Evolutionary conservation across 805 yeast species (phyloP).

Genomic region (Ogataea haglerorum): DNA sequence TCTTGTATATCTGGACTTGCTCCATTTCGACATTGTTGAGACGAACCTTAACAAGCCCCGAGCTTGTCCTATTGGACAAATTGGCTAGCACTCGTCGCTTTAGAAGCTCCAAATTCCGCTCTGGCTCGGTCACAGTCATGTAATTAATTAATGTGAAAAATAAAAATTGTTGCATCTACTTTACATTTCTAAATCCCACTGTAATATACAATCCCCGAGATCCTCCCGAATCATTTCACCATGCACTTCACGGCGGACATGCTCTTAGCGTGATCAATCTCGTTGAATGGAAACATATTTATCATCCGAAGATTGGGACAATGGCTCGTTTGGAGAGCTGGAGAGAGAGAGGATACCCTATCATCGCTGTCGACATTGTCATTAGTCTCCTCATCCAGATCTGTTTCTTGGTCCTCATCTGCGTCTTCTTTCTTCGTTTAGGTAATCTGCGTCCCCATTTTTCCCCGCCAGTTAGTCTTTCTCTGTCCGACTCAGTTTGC

Average conservation of each 20-base stretch:
- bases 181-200: neutral
- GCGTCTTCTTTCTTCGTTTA: too few relatives aligned
- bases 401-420: too few relatives aligned
- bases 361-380: too few relatives aligned
- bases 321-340: too few relatives aligned
- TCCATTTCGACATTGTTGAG: slow-evolving; percentile 39
- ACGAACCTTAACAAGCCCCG: slow-evolving; percentile 10
- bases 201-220: neutral
- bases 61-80: slow-evolving; percentile 20
- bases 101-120: neutral
- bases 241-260: too few relatives aligned
- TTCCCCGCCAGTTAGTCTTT: too few relatives aligned
- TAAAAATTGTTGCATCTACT: neutral
- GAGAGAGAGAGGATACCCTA: too few relatives aligned
- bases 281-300: neutral
- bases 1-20: slow-evolving; percentile 48
- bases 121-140: slow-evolving; percentile 8
- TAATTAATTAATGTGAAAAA: neutral
- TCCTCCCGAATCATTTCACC: neutral
- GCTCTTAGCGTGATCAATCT: neutral
- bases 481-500: too few relatives aligned
- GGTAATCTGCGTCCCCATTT: too few relatives aligned
- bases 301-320: too few relatives aligned
- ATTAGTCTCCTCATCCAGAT: too few relatives aligned
- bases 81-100: slow-evolving; percentile 13